Evolutionary conservation across 345 rosid genomes (phyloP), one percentile per base, ranked within the genome.

Genomic region (Diplotaxis tenuifolia): DNA sequence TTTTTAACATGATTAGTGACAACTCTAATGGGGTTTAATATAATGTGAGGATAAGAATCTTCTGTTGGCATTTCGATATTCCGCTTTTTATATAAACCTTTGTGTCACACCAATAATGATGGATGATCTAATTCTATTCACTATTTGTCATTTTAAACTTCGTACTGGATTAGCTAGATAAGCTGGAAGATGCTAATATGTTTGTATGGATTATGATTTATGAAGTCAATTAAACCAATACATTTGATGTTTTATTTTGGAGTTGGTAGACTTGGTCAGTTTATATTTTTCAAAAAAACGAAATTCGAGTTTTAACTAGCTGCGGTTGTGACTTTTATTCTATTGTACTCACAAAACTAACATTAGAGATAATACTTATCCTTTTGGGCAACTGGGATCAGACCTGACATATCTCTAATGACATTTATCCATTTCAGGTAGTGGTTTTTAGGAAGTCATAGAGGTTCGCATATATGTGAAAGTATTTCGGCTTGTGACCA

Each of bases 101-200:
- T 75, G 59, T 75, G 74, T 55, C 74, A 68, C 74, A 75, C 70
- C 70, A 68, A 75, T 69, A 54, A 75, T 75, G 71, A 55, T 16
- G 29, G 45, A 27, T 21, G 74, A 14, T 29, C 79, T 54, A 54
- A 29, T 62, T 68, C 3, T 36, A 29, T 20, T 18, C 23, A 38
- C 23, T 61, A 32, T 75, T 27, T 60, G 56, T 9, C n/a, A 20
- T 67, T 27, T 52, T 28, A 10, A 54, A 34, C 55, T 28, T 68
- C 40, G 28, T 53, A 62, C 3, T 69, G 75, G 75, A 75, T 69
- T 69, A 62, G 75, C 53, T 62, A 62, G 75, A 62, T 62, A 53
- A 62, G 27, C 25, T 12, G 16, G 65, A 45, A 28, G 27, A 11
- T 62, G 68, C 28, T 62, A 21, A 52, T 40, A 15, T 68, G 62